phyloP scores from a whole-genome alignment of 345 rosid genomes.

The Toxicodendron radicans region DNA sequence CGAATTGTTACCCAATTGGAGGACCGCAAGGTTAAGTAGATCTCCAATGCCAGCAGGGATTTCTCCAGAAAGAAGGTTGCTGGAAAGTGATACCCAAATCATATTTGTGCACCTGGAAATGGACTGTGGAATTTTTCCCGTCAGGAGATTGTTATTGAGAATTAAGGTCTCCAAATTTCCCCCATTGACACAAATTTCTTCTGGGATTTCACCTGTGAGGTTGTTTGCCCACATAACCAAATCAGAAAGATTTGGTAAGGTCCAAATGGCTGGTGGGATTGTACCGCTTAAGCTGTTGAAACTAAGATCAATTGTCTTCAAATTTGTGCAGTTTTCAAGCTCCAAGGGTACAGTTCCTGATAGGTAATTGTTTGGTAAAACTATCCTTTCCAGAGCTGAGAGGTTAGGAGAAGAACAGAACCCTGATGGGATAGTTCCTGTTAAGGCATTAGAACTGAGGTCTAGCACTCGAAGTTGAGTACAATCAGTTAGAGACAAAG shows the following conservation, averaged over 20 bases:
- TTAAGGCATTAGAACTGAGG: constrained; percentile 71
- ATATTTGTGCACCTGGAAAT: constrained; percentile 70
- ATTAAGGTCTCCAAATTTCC: constrained; percentile 82
- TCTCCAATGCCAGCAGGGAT: constrained; percentile 70
- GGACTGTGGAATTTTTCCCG: constrained; percentile 73
- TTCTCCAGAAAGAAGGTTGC: constrained; percentile 67
- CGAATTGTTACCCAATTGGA: constrained; percentile 88
- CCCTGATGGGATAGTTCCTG: constrained; percentile 60
- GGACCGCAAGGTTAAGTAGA: constrained; percentile 65
- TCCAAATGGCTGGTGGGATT: constrained; percentile 71
- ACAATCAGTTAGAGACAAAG: constrained; percentile 55
- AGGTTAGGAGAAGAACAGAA: constrained; percentile 55
- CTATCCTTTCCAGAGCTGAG: constrained; percentile 59
- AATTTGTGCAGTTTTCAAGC: constrained; percentile 72
- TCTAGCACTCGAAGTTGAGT: constrained; percentile 73
- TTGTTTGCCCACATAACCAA: constrained; percentile 96
- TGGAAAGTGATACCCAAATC: constrained; percentile 91
- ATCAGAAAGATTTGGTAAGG: constrained; percentile 65
- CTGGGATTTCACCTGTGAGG: constrained; percentile 78
- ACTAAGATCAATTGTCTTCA: constrained; percentile 77
- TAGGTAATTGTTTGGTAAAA: constrained; percentile 66
- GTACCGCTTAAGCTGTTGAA: constrained; percentile 74
- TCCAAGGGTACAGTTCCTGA: constrained; percentile 72
- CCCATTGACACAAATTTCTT: constrained; percentile 65
- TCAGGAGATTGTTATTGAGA: constrained; percentile 80